A percentile compares a stretch with the other conserved stretches of the same genome.
Evolutionary conservation across 2,329 filamentous ascomycete species (phyloP).

Genomic region (Helicocarpus griseus): DNA sequence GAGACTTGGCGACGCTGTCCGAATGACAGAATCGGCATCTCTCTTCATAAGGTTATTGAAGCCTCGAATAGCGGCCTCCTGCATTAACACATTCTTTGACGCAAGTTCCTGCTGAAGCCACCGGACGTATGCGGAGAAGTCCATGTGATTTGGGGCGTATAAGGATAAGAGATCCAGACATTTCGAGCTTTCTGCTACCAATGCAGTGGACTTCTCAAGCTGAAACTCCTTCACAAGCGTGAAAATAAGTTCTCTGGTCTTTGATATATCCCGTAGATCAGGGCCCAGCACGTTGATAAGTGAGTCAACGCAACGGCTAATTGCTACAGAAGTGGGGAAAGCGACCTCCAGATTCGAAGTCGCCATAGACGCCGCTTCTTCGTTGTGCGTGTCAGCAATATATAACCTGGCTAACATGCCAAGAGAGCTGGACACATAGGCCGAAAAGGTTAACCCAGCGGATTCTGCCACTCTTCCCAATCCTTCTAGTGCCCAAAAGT

Average conservation of each 20-base stretch:
- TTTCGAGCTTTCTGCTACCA: constrained; percentile 66
- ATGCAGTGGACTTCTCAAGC: constrained; percentile 58
- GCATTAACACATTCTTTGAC: constrained; percentile 58
- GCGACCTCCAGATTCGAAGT: constrained; percentile 88
- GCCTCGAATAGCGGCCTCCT: constrained; percentile 74
- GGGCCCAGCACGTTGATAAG: constrained; percentile 93
- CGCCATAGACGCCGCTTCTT: constrained; percentile 66
- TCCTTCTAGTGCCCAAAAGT: constrained; percentile 92
- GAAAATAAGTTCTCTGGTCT: constrained; percentile 85
- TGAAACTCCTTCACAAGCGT: constrained; percentile 77
- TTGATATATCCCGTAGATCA: constrained; percentile 84
- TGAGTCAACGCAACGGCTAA: constrained; percentile 86
- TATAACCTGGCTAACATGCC: constrained; percentile 93
- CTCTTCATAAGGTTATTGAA: constrained; percentile 93
- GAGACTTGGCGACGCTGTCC: constrained; percentile 63
- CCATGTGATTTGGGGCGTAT: constrained; percentile 80
- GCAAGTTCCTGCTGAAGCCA: constrained; percentile 68
- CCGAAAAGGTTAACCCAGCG: constrained; percentile 82
- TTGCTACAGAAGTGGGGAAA: constrained; percentile 67
- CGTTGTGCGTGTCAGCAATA: constrained; percentile 80
- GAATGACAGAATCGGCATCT: constrained; percentile 72
- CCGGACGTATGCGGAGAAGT: constrained; percentile 74
- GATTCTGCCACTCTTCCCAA: constrained; percentile 80
- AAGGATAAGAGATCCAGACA: constrained; percentile 87
- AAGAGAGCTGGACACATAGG: constrained; percentile 79